Base-by-base conservation (phyloP, 2,329 filamentous ascomycete genomes). In the Podosphaera xanthii region DNA sequence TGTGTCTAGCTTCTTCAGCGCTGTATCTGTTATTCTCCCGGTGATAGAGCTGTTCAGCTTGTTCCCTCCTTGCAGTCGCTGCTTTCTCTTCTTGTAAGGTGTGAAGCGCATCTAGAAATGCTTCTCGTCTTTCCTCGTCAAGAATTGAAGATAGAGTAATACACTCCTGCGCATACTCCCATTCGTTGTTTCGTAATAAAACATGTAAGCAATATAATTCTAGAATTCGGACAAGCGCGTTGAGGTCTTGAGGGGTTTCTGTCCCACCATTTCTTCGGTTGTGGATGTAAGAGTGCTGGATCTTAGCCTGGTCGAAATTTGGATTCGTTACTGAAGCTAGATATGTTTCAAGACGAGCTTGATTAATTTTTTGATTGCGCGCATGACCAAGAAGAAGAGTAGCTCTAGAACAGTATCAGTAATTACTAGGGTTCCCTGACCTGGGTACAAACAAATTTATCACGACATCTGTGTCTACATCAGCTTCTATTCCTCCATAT, bases 161-260 rank as follows among this genome's bases (percentile, higher is more conserved):
- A 70, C 97, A 97, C 65, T 94, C 87, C 61, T 82, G 80, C 3
- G 92, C 88, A 66, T 96, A 96, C 60, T 95, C 87, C 92, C 92
- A 98, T 72, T 97, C 89, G 59, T 87, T 83, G 65, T 96, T 97
- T 58, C 88, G 80, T 4, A 91, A 82, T n/a, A 98, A 80, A 6
- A 97, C 87, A 68, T 98, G 92, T 3, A 98, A 77, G 0, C 89
- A 94, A 70, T 96, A 98, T 7, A 98, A 77, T 72, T 98, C 92
- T 57, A 98, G 80, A 49, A 98, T 86, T 73, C 94, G 94, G 63
- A 96, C 83, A 53, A 89, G 80, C 3, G 87, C 83, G 64, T 86
- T 84, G 42, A 95, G 79, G 68, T 94, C 88, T 62, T 87, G 82
- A 0, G 88, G 88, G 0, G 88, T 94, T 68, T 88, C 83, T 48